These are phyloP conservation scores for Echeveria elegans DNA, from an alignment of 164 flowering plant genomes.

Conservation along the genomic window DNA sequence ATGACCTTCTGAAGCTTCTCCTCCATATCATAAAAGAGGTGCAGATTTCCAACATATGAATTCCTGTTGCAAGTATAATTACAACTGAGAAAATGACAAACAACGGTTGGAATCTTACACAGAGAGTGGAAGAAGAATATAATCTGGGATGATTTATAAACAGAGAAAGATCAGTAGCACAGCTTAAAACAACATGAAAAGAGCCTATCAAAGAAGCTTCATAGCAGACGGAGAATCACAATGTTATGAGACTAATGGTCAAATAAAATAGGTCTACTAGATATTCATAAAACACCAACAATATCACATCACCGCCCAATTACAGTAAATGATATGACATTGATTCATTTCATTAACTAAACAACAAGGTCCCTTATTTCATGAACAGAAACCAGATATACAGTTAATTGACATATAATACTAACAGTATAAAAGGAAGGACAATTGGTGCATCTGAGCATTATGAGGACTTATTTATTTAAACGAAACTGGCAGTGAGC, in stretches of 20 bases:
- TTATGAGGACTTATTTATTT: background rate
- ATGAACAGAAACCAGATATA: background rate
- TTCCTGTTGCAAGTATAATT: constrained; percentile 37
- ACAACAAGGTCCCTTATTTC: background rate
- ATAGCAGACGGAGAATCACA: background rate
- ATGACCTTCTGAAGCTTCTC: constrained; percentile 72
- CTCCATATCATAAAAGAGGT: constrained; percentile 66
- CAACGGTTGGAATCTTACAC: background rate
- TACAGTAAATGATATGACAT: background rate
- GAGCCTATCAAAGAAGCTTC: background rate
- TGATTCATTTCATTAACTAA: background rate
- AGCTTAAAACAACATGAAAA: background rate
- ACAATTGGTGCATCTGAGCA: background rate
- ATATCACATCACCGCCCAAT: background rate
- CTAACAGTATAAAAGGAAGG: background rate
- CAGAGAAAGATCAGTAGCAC: background rate
- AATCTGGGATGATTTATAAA: background rate
- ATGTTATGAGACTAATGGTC: background rate
- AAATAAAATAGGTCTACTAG: background rate
- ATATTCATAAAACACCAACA: background rate
- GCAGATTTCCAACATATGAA: constrained; percentile 66
- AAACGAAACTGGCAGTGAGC: background rate
- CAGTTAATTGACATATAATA: background rate
- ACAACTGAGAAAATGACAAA: background rate
- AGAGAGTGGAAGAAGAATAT: background rate